These are phyloP conservation scores for Litsea cubeba DNA, from an alignment of 164 flowering plant genomes.

Conservation along the genomic window DNA sequence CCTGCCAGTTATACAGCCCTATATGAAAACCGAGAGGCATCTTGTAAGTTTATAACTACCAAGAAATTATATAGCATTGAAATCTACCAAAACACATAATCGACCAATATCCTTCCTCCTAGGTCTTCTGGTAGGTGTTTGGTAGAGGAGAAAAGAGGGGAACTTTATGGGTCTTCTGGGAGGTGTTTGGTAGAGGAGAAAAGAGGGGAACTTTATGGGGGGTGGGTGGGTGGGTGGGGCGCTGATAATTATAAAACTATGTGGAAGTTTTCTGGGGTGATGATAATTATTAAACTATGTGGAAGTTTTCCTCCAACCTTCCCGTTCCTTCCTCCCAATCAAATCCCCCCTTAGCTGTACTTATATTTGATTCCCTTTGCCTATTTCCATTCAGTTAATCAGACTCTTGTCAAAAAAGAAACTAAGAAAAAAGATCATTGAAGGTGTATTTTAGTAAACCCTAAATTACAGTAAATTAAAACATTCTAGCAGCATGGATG, in stretches of 20 bases:
- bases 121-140: too few species aligned
- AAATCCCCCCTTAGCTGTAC: too few species aligned
- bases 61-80: not conserved
- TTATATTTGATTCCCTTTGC: not conserved
- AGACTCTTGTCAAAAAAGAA: not conserved
- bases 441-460: not conserved
- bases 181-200: too few species aligned
- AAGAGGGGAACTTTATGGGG: too few species aligned
- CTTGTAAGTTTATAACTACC: constrained; percentile 44
- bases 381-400: not conserved
- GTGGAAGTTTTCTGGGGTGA: too few species aligned
- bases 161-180: too few species aligned
- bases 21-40: constrained; percentile 61
- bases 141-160: too few species aligned
- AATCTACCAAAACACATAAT: not conserved
- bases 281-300: too few species aligned
- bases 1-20: constrained; percentile 97
- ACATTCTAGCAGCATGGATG: not conserved
- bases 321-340: too few species aligned
- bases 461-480: not conserved
- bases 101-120: not conserved
- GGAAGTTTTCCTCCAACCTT: too few species aligned
- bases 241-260: too few species aligned
- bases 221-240: too few species aligned
- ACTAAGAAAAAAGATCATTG: not conserved